Evolutionary conservation across 495 filamentous ascomycete genomes (phyloP).

Genomic region (Thermochaetoides thermophila): DNA sequence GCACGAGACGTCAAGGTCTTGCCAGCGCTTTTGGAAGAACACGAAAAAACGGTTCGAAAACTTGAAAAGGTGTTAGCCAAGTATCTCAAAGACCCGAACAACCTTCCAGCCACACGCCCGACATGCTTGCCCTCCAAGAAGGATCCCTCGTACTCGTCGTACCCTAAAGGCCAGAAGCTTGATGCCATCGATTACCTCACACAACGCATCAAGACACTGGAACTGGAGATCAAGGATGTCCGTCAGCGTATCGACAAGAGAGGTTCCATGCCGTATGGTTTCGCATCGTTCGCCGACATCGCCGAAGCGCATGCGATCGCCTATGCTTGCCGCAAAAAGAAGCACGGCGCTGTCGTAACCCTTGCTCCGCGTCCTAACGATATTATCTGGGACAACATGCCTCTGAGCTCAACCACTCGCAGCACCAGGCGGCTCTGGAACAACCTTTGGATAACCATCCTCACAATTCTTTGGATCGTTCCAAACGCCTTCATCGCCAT

Average conservation of each 20-base stretch:
- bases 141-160: slow-evolving; percentile 42
- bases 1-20: slow-evolving; percentile 84
- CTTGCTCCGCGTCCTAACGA: slow-evolving; percentile 81
- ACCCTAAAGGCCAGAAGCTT: slow-evolving; percentile 54
- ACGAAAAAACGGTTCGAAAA: slow-evolving; percentile 63
- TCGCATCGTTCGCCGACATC: slow-evolving; percentile 83
- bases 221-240: slow-evolving; percentile 69
- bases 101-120: slow-evolving; percentile 65
- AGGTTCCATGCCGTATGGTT: slow-evolving; percentile 79
- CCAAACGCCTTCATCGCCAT: slow-evolving; percentile 92
- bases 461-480: slow-evolving; percentile 83
- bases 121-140: slow-evolving; percentile 61
- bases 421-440: slow-evolving; percentile 61
- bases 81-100: slow-evolving; percentile 76
- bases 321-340: slow-evolving; percentile 63
- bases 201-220: slow-evolving; percentile 65
- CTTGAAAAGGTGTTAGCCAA: slow-evolving; percentile 74
- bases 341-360: slow-evolving; percentile 59
- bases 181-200: slow-evolving; percentile 93
- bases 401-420: slow-evolving; percentile 47
- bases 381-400: slow-evolving; percentile 91
- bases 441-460: slow-evolving; percentile 62
- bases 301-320: slow-evolving; percentile 79
- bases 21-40: slow-evolving; percentile 69
- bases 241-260: slow-evolving; percentile 70